A percentile compares a stretch with the other conserved stretches of the same genome.
phyloP scores from a whole-genome alignment of 257 asterid species.

The Voacanga thouarsii region DNA sequence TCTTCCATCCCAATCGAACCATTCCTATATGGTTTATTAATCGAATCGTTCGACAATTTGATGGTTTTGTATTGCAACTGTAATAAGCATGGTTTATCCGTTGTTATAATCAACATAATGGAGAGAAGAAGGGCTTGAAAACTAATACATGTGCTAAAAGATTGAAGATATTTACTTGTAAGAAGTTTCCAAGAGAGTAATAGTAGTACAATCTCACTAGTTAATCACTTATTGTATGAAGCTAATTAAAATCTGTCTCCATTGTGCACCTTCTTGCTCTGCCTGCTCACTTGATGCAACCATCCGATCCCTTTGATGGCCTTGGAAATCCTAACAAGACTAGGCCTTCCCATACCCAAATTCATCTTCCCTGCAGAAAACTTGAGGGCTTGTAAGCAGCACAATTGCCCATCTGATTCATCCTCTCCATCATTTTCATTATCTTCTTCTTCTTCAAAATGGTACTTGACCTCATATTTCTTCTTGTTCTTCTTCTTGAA shows the following conservation, averaged over 20 bases:
- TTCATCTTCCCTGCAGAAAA: slow-evolving; percentile 81
- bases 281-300: slow-evolving; percentile 59
- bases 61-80: background rate
- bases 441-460: slow-evolving; percentile 14
- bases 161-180: background rate
- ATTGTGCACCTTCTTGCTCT: slow-evolving; percentile 78
- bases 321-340: slow-evolving; percentile 65
- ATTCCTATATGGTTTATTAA: background rate
- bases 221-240: background rate
- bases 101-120: too few species aligned
- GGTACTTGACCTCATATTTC: slow-evolving; percentile 12
- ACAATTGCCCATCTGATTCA: slow-evolving; percentile 41
- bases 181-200: background rate
- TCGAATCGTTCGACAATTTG: too few species aligned
- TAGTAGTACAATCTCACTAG: background rate
- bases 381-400: slow-evolving; percentile 76
- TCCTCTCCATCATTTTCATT: slow-evolving; percentile 22
- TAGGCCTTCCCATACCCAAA: slow-evolving; percentile 69
- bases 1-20: background rate
- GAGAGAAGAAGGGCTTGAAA: background rate
- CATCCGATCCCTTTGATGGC: slow-evolving; percentile 87
- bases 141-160: background rate
- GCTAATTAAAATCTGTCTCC: slow-evolving; percentile 35
- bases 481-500: slow-evolving; percentile 4
- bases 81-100: background rate